Conservation (phyloP, 768 basidiomycete species). For the Thelephora aurantiotincta region DNA sequence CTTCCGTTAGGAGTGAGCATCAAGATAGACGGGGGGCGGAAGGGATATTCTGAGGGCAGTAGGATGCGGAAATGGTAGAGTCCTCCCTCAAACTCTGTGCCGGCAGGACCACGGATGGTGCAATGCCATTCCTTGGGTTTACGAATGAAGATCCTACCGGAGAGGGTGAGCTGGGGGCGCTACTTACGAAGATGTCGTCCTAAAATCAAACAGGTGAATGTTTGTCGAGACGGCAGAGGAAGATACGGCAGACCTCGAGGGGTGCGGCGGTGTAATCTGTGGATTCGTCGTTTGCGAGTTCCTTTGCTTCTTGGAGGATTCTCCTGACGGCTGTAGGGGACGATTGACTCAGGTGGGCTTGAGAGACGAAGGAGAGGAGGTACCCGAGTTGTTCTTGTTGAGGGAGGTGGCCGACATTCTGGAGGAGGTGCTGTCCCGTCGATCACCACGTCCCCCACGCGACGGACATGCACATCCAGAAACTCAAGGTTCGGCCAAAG, state of each 20-base stretch:
- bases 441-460: neutral
- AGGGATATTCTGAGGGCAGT: constrained; percentile 89
- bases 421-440: constrained; percentile 14
- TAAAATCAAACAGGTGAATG: constrained; percentile 14
- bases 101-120: constrained; percentile 79
- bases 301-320: constrained; percentile 91
- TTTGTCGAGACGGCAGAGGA: neutral
- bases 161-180: neutral
- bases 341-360: neutral
- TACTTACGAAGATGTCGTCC: constrained; percentile 82
- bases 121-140: constrained; percentile 77
- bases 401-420: constrained; percentile 21
- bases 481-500: constrained; percentile 65
- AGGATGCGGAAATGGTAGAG: constrained; percentile 92
- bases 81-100: constrained; percentile 88
- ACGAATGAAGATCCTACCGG: neutral
- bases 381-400: constrained; percentile 87
- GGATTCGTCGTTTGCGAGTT: constrained; percentile 72
- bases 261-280: constrained; percentile 78
- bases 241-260: constrained; percentile 44
- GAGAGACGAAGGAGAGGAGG: constrained; percentile 8
- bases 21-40: constrained; percentile 91
- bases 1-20: constrained; percentile 95
- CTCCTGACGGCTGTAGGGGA: constrained; percentile 68
- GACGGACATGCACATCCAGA: constrained; percentile 44